These are phyloP conservation scores for Daldinia sp. DNA, from an alignment of 2,329 filamentous ascomycete genomes.

Conservation along the genomic window DNA sequence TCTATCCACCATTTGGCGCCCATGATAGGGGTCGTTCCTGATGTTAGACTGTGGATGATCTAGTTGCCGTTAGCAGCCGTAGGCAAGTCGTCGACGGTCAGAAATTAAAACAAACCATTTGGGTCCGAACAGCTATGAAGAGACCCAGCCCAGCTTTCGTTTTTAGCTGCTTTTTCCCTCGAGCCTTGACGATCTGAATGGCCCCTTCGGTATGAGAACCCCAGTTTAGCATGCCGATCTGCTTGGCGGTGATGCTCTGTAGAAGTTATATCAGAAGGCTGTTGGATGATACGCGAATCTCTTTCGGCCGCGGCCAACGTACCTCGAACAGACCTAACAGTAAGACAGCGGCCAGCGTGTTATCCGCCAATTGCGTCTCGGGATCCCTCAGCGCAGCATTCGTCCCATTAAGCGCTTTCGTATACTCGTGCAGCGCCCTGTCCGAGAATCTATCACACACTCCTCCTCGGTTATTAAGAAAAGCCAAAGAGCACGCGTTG, in stretches of 20 bases:
- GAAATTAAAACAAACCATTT: slow-evolving; percentile 58
- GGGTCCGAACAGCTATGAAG: slow-evolving; percentile 67
- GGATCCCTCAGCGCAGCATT: slow-evolving; percentile 63
- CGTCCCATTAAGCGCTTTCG: slow-evolving; percentile 61
- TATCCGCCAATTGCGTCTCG: slow-evolving; percentile 59
- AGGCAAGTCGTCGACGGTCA: no score
- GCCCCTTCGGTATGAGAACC: slow-evolving; percentile 71
- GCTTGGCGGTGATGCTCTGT: slow-evolving; percentile 62
- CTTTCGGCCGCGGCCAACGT: no score
- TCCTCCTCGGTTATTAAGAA: slow-evolving; percentile 61
- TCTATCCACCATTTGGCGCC: slow-evolving; percentile 68
- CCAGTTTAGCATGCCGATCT: slow-evolving; percentile 65
- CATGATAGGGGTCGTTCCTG: slow-evolving; percentile 61
- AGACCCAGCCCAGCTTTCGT: slow-evolving; percentile 63
- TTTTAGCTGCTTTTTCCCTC: slow-evolving; percentile 63
- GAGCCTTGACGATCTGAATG: slow-evolving; percentile 66
- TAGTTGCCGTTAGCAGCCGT: background rate
- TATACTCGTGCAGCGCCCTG: slow-evolving; percentile 61
- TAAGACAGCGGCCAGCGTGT: slow-evolving; percentile 66
- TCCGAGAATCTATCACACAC: slow-evolving; percentile 48
- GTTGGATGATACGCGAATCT: background rate
- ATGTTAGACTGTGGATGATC: slow-evolving; percentile 66
- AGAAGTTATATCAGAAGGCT: slow-evolving; percentile 6
- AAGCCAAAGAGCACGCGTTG: slow-evolving; percentile 66
- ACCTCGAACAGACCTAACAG: slow-evolving; percentile 68